phyloP scores from a whole-genome alignment of 257 asterid species.

The Cruciata laevipes region DNA sequence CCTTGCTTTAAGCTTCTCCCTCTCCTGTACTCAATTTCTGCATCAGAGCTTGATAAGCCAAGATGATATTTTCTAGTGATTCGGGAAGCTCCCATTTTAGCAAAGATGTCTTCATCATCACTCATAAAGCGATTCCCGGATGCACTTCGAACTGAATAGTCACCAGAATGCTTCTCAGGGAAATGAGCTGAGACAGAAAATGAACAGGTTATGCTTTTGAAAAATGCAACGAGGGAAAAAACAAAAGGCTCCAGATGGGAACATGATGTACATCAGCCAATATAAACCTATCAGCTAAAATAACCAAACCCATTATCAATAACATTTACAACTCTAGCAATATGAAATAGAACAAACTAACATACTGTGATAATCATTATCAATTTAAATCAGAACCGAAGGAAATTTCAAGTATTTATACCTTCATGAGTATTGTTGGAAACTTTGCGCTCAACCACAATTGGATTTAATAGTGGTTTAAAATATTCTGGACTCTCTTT shows the following conservation, averaged over 20 bases:
- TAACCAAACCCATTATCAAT: background rate
- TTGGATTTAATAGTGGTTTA: constrained; percentile 33
- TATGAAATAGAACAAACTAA: background rate
- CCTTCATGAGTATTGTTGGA: constrained; percentile 36
- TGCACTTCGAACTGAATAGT: constrained; percentile 30
- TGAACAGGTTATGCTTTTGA: constrained; percentile 2
- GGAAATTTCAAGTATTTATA: constrained; percentile 10
- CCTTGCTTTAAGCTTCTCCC: constrained; percentile 78
- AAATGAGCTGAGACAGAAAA: constrained; percentile 38
- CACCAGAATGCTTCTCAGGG: constrained; percentile 38
- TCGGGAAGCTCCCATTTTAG: constrained; percentile 50
- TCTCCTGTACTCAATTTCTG: constrained; percentile 86
- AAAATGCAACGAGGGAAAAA: background rate
- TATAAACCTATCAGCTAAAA: background rate
- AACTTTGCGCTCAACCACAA: constrained; percentile 21
- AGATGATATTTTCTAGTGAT: constrained; percentile 45
- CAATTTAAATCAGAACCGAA: background rate
- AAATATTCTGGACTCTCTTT: constrained; percentile 36
- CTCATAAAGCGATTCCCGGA: constrained; percentile 37
- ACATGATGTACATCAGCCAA: background rate
- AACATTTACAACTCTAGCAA: background rate
- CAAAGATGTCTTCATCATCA: constrained; percentile 59
- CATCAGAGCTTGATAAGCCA: constrained; percentile 80
- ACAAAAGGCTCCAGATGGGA: background rate
- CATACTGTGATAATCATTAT: background rate